These are phyloP conservation scores for Pythium biforme DNA, from an alignment of 352 stramenopile genomes.

Conservation along the genomic window DNA sequence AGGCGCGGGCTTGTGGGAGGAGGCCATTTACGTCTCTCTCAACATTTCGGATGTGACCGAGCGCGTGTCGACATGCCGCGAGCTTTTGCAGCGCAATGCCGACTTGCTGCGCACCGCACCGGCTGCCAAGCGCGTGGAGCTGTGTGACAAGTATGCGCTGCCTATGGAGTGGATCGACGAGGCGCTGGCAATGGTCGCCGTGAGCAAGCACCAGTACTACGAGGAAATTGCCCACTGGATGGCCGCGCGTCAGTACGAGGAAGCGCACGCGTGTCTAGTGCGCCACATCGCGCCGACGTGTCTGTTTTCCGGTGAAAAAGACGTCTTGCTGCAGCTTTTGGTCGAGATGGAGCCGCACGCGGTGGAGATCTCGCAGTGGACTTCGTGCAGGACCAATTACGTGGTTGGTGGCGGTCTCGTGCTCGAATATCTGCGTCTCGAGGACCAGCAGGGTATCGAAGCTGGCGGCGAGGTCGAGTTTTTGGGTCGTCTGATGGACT, in stretches of 20 bases:
- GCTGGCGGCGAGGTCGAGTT: conserved; percentile 54
- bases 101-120: conserved; percentile 37
- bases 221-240: conserved; percentile 80
- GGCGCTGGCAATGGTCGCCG: conserved; percentile 53
- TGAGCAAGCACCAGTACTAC: conserved; percentile 45
- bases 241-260: conserved; percentile 50
- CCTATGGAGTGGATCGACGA: conserved; percentile 72
- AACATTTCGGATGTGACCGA: conserved; percentile 63
- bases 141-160: conserved; percentile 48
- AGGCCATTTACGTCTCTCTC: conserved; percentile 77
- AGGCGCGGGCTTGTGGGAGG: conserved; percentile 54
- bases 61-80: conserved; percentile 54
- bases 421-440: conserved; percentile 70
- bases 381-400: conserved; percentile 43
- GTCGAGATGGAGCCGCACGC: conserved; percentile 55
- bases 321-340: conserved; percentile 51
- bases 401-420: conserved; percentile 57
- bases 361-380: conserved; percentile 62
- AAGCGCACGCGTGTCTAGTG: conserved; percentile 62
- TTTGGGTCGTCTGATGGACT: conserved; percentile 53
- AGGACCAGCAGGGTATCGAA: conserved; percentile 57
- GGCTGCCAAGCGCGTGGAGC: conserved; percentile 37
- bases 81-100: conserved; percentile 65
- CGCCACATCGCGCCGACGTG: conserved; percentile 53
- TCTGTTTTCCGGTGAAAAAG: conserved; percentile 67